These are phyloP conservation scores for Chenopodium berlandieri DNA, from an alignment of 148 eudicot species.

Conservation along the genomic window DNA sequence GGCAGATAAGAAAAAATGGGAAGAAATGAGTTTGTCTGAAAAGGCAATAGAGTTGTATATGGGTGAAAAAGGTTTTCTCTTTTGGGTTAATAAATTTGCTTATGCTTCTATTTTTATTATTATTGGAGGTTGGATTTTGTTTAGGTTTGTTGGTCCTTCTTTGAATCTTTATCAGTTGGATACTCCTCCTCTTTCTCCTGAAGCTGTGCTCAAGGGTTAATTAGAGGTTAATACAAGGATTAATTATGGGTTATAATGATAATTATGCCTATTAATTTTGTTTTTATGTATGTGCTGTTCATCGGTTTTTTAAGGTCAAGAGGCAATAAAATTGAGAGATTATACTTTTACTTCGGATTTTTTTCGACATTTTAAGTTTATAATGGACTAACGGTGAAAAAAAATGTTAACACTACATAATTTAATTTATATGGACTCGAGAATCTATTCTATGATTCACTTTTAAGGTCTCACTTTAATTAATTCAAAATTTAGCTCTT, in stretches of 20 bases:
- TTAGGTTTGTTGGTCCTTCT: slow-evolving; percentile 83
- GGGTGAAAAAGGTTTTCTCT: slow-evolving; percentile 71
- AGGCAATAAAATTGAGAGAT: no score
- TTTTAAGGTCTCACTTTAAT: no score
- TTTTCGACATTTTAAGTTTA: no score
- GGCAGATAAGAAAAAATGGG: slow-evolving; percentile 52
- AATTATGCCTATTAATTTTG: neutral
- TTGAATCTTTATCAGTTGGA: slow-evolving; percentile 81
- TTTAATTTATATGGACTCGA: no score
- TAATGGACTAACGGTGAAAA: no score
- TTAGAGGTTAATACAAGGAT: neutral
- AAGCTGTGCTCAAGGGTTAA: slow-evolving; percentile 37
- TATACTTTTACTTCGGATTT: no score
- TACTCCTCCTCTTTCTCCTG: slow-evolving; percentile 61
- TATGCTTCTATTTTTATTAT: slow-evolving; percentile 74
- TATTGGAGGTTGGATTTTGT: slow-evolving; percentile 80
- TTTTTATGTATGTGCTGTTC: neutral
- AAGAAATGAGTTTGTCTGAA: slow-evolving; percentile 61
- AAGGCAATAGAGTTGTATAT: slow-evolving; percentile 69
- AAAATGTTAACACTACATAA: no score
- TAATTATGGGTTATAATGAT: no score
- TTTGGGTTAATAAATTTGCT: slow-evolving; percentile 87
- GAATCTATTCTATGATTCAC: no score
- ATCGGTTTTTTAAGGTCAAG: no score
- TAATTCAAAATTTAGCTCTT: no score